A percentile compares a stretch with the other conserved stretches of the same genome.
Evolutionary conservation across 176 grass and related monocot species (phyloP).

Genomic region (Lolium perenne): DNA sequence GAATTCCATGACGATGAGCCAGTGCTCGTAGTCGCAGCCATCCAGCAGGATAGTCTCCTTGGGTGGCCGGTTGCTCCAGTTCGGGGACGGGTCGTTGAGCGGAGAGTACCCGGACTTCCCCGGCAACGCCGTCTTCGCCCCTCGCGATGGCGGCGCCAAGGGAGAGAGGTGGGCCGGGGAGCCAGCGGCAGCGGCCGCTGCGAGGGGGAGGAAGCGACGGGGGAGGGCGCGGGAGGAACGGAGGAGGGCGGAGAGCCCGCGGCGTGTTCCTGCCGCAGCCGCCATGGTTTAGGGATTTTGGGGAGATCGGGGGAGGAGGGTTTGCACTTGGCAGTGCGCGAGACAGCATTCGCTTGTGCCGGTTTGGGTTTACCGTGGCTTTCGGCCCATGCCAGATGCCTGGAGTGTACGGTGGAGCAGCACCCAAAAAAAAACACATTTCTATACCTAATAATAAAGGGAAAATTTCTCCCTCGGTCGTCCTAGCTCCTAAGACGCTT

Average conservation of each 20-base stretch:
- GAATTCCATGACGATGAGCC: slow-evolving; percentile 96
- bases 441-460: no score
- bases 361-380: no score
- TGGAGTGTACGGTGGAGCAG: no score
- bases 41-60: slow-evolving; percentile 97
- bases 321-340: no score
- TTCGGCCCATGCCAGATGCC: no score
- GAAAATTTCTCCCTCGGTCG: no score
- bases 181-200: slow-evolving; percentile 33
- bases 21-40: slow-evolving; percentile 97
- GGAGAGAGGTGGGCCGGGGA: slow-evolving; percentile 28
- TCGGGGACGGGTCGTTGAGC: slow-evolving; percentile 85
- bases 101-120: slow-evolving; percentile 69
- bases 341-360: no score
- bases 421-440: no score
- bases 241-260: slow-evolving; percentile 63
- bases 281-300: slow-evolving; percentile 56
- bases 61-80: slow-evolving; percentile 93
- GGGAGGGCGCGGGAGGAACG: slow-evolving; percentile 46
- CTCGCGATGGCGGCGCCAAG: slow-evolving; percentile 35
- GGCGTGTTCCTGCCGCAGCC: slow-evolving; percentile 53
- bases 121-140: slow-evolving; percentile 56
- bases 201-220: slow-evolving; percentile 32
- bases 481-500: no score
- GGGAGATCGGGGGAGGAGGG: background rate